These are phyloP conservation scores for Closterium sp. DNA, from an alignment of 139 green algal genomes.

Conservation along the genomic window DNA sequence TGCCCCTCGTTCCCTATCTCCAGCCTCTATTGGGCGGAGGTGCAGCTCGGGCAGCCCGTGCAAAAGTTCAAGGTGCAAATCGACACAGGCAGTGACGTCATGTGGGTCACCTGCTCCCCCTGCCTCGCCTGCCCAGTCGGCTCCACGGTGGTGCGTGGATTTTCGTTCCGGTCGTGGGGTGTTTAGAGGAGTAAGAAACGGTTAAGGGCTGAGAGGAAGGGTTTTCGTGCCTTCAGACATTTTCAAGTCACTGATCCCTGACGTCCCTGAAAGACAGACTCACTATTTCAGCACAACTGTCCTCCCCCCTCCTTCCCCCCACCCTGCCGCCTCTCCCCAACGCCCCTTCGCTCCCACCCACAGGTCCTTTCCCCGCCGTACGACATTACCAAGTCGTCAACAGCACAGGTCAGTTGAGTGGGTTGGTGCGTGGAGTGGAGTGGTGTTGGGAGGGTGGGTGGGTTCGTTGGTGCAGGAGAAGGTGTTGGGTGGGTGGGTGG, in stretches of 20 bases:
- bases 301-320: too few species aligned
- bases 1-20: neutral
- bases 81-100: slow-evolving; percentile 33
- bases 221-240: too few species aligned
- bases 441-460: too few species aligned
- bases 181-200: neutral
- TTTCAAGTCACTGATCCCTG: too few species aligned
- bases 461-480: too few species aligned
- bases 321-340: too few species aligned
- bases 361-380: neutral
- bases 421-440: too few species aligned
- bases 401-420: neutral
- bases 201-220: too few species aligned
- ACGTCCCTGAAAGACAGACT: too few species aligned
- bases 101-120: slow-evolving; percentile 37
- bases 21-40: slow-evolving; percentile 32
- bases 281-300: too few species aligned
- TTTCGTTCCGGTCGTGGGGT: neutral
- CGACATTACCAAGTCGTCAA: neutral
- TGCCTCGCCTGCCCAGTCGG: slow-evolving; percentile 2
- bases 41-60: slow-evolving; percentile 10
- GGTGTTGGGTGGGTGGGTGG: neutral
- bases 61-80: slow-evolving; percentile 32
- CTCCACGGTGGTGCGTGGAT: neutral
- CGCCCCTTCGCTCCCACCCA: neutral